Percentiles rank a stretch among this genome's conserved stretches.
phyloP scores from a whole-genome alignment of 352 stramenopile species.

The Globisporangium orthogonon region DNA sequence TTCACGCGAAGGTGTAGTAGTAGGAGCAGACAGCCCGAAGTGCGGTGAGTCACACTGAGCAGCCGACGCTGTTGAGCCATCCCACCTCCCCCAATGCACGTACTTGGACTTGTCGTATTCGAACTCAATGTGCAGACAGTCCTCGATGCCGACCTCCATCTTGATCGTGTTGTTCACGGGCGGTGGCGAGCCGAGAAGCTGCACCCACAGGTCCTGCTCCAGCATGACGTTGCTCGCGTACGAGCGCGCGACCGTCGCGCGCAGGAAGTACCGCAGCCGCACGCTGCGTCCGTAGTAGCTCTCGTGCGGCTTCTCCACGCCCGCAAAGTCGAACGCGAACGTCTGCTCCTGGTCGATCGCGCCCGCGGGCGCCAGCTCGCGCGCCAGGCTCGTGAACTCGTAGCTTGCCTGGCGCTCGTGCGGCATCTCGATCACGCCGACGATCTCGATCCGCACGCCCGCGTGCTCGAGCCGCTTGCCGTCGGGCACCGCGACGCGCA shows the following conservation, averaged over 20 bases:
- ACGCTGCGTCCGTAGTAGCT: conserved; percentile 96
- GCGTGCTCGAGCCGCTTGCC: conserved; percentile 94
- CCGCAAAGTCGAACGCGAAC: conserved; percentile 92
- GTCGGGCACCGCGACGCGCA: conserved; percentile 69
- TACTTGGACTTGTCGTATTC: conserved; percentile 97
- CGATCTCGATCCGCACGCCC: conserved; percentile 94
- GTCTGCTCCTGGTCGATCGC: conserved; percentile 37
- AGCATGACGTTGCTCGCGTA: conserved; percentile 89
- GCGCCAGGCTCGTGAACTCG: conserved; percentile 91
- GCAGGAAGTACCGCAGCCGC: conserved; percentile 93
- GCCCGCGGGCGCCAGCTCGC: conserved; percentile 88
- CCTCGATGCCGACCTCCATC: conserved; percentile 99
- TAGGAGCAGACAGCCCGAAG: too few relatives aligned
- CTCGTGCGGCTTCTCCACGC: conserved; percentile 94
- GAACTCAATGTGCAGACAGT: conserved; percentile 99
- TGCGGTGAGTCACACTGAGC: too few relatives aligned
- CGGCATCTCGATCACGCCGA: conserved; percentile 91
- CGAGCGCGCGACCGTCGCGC: conserved; percentile 88
- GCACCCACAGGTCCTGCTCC: conserved; percentile 94
- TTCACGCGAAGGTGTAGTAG: not conserved
- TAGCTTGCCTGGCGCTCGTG: conserved; percentile 74
- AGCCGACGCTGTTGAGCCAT: too few relatives aligned
- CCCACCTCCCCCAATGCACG: not conserved
- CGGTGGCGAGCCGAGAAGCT: conserved; percentile 55
- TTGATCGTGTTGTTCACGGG: conserved; percentile 92